These are phyloP conservation scores for Myxozyma neotropica DNA, from an alignment of 805 yeast genomes.

Conservation along the genomic window DNA sequence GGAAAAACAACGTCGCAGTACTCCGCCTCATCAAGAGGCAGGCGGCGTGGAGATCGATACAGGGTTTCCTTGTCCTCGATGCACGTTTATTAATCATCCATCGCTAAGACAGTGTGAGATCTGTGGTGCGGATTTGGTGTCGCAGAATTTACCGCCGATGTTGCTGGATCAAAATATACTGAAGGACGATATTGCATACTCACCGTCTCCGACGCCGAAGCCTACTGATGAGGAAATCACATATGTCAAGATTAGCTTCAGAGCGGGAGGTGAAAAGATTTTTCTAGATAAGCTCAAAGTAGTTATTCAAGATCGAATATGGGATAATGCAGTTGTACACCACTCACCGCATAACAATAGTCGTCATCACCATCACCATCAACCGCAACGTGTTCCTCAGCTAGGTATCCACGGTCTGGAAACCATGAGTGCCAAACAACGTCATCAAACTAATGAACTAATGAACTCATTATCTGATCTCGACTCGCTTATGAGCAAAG, in stretches of 20 bases:
- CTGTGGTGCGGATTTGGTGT: constrained; percentile 65
- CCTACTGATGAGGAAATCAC: constrained; percentile 1
- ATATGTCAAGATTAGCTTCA: constrained; percentile 71
- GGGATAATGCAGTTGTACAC: constrained; percentile 45
- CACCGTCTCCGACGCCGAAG: constrained; percentile 20
- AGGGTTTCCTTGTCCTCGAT: constrained; percentile 52
- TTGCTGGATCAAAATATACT: constrained; percentile 38
- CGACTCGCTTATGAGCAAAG: constrained; percentile 74
- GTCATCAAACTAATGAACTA: constrained; percentile 61
- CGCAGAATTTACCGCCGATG: constrained; percentile 39
- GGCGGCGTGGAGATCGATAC: constrained; percentile 6
- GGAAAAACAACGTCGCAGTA: neutral
- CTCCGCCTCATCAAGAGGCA: constrained; percentile 6
- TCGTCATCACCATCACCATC: constrained; percentile 1
- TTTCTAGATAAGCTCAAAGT: constrained; percentile 54
- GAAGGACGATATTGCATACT: constrained; percentile 12
- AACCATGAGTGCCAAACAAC: constrained; percentile 54
- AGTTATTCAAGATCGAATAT: constrained; percentile 53
- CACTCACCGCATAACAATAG: neutral
- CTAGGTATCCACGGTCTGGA: constrained; percentile 76
- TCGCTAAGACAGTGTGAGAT: constrained; percentile 78
- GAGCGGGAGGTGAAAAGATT: constrained; percentile 64
- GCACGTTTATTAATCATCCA: constrained; percentile 85
- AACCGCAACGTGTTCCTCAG: constrained; percentile 10
- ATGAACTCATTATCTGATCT: constrained; percentile 76